phyloP scores from a whole-genome alignment of 805 yeast species.

The Cyberlindnera xylosilytica region DNA sequence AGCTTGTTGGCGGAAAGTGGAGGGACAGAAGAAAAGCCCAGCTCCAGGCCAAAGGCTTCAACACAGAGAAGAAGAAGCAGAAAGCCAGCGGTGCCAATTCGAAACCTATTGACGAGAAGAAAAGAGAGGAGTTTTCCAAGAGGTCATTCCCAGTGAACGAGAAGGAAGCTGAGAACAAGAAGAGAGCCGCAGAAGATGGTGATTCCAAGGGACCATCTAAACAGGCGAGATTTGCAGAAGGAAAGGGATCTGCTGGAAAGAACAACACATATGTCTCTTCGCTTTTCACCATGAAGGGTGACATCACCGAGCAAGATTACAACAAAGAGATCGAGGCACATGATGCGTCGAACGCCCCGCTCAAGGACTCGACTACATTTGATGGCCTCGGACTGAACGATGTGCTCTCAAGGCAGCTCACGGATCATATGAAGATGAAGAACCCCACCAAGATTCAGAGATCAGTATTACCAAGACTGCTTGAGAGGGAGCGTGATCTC shows the following conservation, averaged over 20 bases:
- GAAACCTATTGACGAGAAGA: slow-evolving; percentile 6
- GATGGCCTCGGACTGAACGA: slow-evolving; percentile 66
- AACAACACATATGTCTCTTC: slow-evolving; percentile 78
- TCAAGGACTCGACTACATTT: slow-evolving; percentile 62
- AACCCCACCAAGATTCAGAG: slow-evolving; percentile 89
- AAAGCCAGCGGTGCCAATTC: slow-evolving; percentile 11
- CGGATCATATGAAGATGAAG: slow-evolving; percentile 49
- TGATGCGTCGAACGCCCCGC: slow-evolving; percentile 84
- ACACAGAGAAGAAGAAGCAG: slow-evolving; percentile 12
- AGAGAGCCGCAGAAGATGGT: slow-evolving; percentile 15
- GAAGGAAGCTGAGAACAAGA: slow-evolving; percentile 10
- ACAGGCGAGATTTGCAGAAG: slow-evolving; percentile 41
- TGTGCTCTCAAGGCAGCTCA: slow-evolving; percentile 49
- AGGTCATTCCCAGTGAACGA: neutral
- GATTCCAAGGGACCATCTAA: slow-evolving; percentile 29
- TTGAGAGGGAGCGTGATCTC: slow-evolving; percentile 51
- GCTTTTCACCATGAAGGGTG: slow-evolving; percentile 70
- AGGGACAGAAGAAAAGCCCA: slow-evolving; percentile 61
- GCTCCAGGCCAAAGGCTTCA: slow-evolving; percentile 23
- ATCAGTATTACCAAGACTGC: slow-evolving; percentile 64
- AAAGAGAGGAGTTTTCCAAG: slow-evolving; percentile 1
- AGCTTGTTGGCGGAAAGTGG: slow-evolving; percentile 76
- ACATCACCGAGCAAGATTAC: slow-evolving; percentile 38
- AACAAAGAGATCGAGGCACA: slow-evolving; percentile 31
- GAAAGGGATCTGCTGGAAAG: slow-evolving; percentile 49